Percentiles rank a stretch among this genome's conserved stretches.
Evolutionary conservation across 2,329 filamentous ascomycete species (phyloP).

Genomic region (Neonectria hederae): DNA sequence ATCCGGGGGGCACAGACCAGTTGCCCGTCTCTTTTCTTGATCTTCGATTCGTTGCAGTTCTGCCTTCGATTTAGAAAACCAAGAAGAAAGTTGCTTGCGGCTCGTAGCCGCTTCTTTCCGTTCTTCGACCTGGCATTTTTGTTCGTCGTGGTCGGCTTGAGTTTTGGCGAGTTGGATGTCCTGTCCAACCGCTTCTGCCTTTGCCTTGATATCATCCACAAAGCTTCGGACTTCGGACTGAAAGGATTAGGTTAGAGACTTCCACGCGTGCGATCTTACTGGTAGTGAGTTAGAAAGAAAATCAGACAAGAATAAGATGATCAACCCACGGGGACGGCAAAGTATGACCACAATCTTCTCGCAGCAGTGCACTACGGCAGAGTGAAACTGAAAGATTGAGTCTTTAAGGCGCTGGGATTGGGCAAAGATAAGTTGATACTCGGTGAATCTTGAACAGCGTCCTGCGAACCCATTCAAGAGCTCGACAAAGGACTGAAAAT

Average conservation of each 20-base stretch:
- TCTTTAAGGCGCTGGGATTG: not conserved
- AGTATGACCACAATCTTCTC: slow-evolving; percentile 10
- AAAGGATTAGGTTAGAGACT: slow-evolving; percentile 20
- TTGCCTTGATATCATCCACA: slow-evolving; percentile 23
- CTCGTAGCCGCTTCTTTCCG: slow-evolving; percentile 10
- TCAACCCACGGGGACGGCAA: slow-evolving; percentile 8
- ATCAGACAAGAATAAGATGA: not conserved
- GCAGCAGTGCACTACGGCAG: slow-evolving; percentile 17
- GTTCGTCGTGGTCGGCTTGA: slow-evolving; percentile 10
- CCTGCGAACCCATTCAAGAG: slow-evolving; percentile 21
- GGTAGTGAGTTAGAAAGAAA: not conserved
- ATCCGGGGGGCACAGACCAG: not conserved
- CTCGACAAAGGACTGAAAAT: slow-evolving; percentile 32
- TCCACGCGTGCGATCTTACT: slow-evolving; percentile 12
- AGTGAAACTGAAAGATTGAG: slow-evolving; percentile 20
- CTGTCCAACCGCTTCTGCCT: not conserved
- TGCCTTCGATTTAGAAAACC: slow-evolving; percentile 2
- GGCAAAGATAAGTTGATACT: slow-evolving; percentile 22
- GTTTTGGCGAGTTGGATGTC: slow-evolving; percentile 20
- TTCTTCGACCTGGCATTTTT: slow-evolving; percentile 13
- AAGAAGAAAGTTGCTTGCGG: not conserved
- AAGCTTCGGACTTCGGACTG: slow-evolving; percentile 19
- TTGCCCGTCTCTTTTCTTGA: not conserved
- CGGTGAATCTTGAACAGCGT: slow-evolving; percentile 5
- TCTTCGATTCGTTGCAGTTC: not conserved